phyloP scores from a whole-genome alignment of 2,329 filamentous ascomycete genomes.

The Onygena corvina region DNA sequence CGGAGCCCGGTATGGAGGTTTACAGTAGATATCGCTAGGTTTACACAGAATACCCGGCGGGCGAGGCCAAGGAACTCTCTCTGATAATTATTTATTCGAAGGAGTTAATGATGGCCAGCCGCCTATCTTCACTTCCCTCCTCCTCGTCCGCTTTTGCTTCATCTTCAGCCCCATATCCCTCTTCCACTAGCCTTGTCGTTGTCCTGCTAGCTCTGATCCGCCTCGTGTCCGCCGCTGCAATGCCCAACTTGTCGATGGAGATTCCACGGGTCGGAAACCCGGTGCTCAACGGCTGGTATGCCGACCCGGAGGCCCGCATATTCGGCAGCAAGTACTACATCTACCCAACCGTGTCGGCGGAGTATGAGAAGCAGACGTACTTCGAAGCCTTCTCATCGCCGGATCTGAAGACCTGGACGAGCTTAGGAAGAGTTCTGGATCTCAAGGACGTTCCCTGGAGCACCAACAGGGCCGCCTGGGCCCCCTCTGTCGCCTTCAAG shows the following conservation, averaged over 20 bases:
- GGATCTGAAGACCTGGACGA: conserved; percentile 41
- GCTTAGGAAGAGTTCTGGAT: conserved; percentile 36
- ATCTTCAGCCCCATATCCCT: not conserved
- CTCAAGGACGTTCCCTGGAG: conserved; percentile 35
- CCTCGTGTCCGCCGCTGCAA: not conserved
- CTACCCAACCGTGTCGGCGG: conserved; percentile 37
- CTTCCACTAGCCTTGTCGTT: not conserved
- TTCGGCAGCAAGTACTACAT: conserved; percentile 39
- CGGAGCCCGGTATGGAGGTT: too few relatives aligned
- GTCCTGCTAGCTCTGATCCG: not conserved
- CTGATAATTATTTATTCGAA: too few relatives aligned
- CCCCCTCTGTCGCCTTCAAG: conserved; percentile 35
- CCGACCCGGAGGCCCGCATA: conserved; percentile 40
- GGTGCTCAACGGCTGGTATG: conserved; percentile 41
- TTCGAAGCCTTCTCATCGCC: conserved; percentile 42
- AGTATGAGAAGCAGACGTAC: conserved; percentile 39
- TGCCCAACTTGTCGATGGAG: conserved; percentile 3
- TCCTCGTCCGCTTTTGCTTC: not conserved
- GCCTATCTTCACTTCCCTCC: too few relatives aligned
- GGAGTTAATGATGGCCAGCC: too few relatives aligned
- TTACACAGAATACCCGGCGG: too few relatives aligned
- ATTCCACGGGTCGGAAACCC: conserved; percentile 29
- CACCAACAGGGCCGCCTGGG: conserved; percentile 36
- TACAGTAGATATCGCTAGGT: too few relatives aligned
- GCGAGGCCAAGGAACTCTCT: too few relatives aligned